Evolutionary conservation across 495 filamentous ascomycete genomes (phyloP).

Genomic region (Penicillium tannophilum): DNA sequence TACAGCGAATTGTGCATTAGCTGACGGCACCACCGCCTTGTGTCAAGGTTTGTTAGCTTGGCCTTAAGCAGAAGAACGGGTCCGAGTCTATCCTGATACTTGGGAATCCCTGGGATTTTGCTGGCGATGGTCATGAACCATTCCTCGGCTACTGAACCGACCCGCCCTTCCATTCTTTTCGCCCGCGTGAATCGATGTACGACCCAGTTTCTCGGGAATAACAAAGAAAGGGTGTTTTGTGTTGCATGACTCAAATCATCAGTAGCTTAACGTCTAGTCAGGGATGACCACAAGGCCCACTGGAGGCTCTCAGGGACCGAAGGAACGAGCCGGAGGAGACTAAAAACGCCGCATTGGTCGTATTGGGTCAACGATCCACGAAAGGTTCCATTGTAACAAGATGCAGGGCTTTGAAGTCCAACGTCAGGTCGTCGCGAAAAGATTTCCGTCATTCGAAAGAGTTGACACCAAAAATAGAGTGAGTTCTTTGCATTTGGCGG

Average conservation of each 20-base stretch:
- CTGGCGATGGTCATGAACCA: slow-evolving; percentile 21
- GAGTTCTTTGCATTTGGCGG: background rate
- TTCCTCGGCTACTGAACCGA: slow-evolving; percentile 24
- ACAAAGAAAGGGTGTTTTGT: slow-evolving; percentile 5
- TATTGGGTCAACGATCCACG: slow-evolving; percentile 11
- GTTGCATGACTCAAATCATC: slow-evolving; percentile 9
- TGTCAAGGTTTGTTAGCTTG: slow-evolving; percentile 28
- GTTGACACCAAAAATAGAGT: background rate
- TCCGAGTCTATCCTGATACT: slow-evolving; percentile 24
- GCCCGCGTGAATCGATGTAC: slow-evolving; percentile 15
- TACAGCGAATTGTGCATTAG: slow-evolving; percentile 25
- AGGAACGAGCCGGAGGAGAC: slow-evolving; percentile 15
- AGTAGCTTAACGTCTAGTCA: slow-evolving; percentile 13
- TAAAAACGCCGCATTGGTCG: slow-evolving; percentile 18
- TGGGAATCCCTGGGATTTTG: slow-evolving; percentile 12
- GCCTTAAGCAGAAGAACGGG: slow-evolving; percentile 20
- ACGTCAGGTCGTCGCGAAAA: background rate
- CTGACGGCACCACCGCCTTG: slow-evolving; percentile 23
- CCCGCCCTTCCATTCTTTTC: slow-evolving; percentile 21
- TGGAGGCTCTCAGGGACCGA: slow-evolving; percentile 3
- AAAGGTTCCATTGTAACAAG: background rate
- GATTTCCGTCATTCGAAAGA: background rate
- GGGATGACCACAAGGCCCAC: slow-evolving; percentile 6
- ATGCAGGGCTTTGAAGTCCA: slow-evolving; percentile 2
- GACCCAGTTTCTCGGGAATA: slow-evolving; percentile 10